phyloP scores from a whole-genome alignment of 805 yeast species.

The Maudiozyma turicensis region DNA sequence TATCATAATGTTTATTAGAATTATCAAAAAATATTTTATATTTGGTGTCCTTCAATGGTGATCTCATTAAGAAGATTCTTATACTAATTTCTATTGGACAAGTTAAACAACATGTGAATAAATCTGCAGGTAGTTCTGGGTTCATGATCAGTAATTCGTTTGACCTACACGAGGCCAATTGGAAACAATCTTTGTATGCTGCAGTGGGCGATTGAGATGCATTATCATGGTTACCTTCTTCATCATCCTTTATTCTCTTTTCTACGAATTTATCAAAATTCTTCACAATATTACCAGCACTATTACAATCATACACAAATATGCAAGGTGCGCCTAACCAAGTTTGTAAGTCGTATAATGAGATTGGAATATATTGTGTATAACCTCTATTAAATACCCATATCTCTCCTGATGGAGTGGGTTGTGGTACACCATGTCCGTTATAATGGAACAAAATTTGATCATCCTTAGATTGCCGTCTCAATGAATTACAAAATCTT shows the following conservation, averaged over 20 bases:
- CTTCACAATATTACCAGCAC: constrained; percentile 86
- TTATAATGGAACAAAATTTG: constrained; percentile 89
- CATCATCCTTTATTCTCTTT: constrained; percentile 79
- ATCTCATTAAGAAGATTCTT: constrained; percentile 82
- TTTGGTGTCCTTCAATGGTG: constrained; percentile 44
- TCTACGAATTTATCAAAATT: constrained; percentile 87
- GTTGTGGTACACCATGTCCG: constrained; percentile 98
- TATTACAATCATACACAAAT: constrained; percentile 87
- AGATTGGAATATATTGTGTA: constrained; percentile 94
- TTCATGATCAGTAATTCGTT: constrained; percentile 84
- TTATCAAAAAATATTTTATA: constrained; percentile 33
- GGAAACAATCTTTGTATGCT: constrained; percentile 75
- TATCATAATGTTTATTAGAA: constrained; percentile 9
- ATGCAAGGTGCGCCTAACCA: constrained; percentile 98
- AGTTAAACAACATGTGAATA: constrained; percentile 90
- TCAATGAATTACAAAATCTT: constrained; percentile 75
- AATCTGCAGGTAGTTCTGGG: constrained; percentile 91
- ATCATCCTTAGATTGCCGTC: constrained; percentile 89
- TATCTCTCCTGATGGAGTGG: constrained; percentile 90
- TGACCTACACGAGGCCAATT: constrained; percentile 83
- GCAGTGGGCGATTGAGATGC: constrained; percentile 36
- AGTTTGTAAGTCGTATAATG: constrained; percentile 86
- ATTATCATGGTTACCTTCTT: constrained; percentile 40
- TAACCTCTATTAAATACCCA: constrained; percentile 98
- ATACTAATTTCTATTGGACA: constrained; percentile 93